These are phyloP conservation scores for Epicoccum nigrum DNA, from an alignment of 2,329 filamentous ascomycete species.

Conservation along the genomic window DNA sequence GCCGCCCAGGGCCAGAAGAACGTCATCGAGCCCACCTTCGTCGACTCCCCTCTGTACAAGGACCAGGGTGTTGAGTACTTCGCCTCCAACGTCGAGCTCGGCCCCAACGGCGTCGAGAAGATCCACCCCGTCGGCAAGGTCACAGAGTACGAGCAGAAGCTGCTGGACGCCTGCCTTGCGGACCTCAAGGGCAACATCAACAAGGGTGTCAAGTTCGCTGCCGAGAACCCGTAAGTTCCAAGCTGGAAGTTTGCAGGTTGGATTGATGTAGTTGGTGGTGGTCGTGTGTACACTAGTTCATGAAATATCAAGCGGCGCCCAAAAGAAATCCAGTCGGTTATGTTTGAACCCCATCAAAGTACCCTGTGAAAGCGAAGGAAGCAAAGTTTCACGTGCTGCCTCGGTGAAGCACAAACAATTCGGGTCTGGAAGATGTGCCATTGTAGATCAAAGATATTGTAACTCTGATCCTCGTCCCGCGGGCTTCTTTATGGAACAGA, in stretches of 20 bases:
- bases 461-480: too few relatives aligned
- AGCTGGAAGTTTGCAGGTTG: too few relatives aligned
- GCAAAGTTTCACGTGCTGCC: too few relatives aligned
- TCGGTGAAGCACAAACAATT: too few relatives aligned
- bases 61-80: conserved; percentile 98
- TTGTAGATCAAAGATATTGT: too few relatives aligned
- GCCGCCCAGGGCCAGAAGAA: conserved; percentile 93
- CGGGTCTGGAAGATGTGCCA: too few relatives aligned
- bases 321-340: too few relatives aligned
- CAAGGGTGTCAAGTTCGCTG: conserved; percentile 78
- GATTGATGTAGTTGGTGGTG: too few relatives aligned
- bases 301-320: conserved; percentile 27
- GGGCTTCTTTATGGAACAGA: too few relatives aligned
- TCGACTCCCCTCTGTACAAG: conserved; percentile 97
- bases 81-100: conserved; percentile 91
- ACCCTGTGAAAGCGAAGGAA: too few relatives aligned
- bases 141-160: conserved; percentile 83
- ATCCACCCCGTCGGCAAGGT: conserved; percentile 86
- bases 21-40: conserved; percentile 93
- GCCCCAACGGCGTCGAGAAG: conserved; percentile 94
- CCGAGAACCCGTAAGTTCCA: conserved; percentile 58
- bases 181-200: conserved; percentile 94
- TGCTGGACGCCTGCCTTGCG: conserved; percentile 81
- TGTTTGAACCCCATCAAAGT: too few relatives aligned
- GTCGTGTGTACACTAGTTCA: conserved; percentile 39